A percentile compares a stretch with the other conserved stretches of the same genome.
Evolutionary conservation across 2,329 filamentous ascomycete species (phyloP).

Genomic region (Arthrinium phaeospermum): DNA sequence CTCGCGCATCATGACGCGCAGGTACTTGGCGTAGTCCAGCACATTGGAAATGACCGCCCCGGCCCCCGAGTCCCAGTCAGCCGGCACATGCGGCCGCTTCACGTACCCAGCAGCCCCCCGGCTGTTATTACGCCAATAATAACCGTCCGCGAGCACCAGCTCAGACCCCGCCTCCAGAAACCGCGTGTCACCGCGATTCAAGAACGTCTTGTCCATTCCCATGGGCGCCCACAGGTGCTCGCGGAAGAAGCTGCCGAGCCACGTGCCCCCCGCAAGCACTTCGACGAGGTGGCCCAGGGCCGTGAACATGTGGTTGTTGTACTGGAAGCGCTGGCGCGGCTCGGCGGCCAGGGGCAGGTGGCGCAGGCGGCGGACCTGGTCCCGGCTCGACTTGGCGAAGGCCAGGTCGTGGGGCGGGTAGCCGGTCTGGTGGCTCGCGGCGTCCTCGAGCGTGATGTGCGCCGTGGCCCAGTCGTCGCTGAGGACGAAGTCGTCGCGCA

Average conservation of each 20-base stretch:
- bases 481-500: slow-evolving; percentile 59
- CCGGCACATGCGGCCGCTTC: slow-evolving; percentile 23
- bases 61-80: slow-evolving; percentile 44
- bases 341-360: slow-evolving; percentile 45
- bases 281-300: slow-evolving; percentile 53
- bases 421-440: slow-evolving; percentile 58
- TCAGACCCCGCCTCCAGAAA: slow-evolving; percentile 24
- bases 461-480: slow-evolving; percentile 51
- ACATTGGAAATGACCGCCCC: slow-evolving; percentile 49
- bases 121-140: slow-evolving; percentile 43
- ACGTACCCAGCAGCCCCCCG: not conserved
- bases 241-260: slow-evolving; percentile 47
- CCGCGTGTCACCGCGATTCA: slow-evolving; percentile 36
- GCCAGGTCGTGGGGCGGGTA: slow-evolving; percentile 49
- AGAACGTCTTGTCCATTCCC: slow-evolving; percentile 51
- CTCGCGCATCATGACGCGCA: slow-evolving; percentile 40
- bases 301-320: slow-evolving; percentile 58
- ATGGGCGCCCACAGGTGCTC: slow-evolving; percentile 51
- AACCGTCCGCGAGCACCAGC: slow-evolving; percentile 47
- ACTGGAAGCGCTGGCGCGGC: slow-evolving; percentile 45
- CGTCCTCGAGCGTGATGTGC: slow-evolving; percentile 59
- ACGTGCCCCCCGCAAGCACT: slow-evolving; percentile 40
- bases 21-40: slow-evolving; percentile 44
- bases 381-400: slow-evolving; percentile 38
- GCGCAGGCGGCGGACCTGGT: slow-evolving; percentile 50